Evolutionary conservation across 495 filamentous ascomycete species (phyloP).

Genomic region (Penicillium goetzii): DNA sequence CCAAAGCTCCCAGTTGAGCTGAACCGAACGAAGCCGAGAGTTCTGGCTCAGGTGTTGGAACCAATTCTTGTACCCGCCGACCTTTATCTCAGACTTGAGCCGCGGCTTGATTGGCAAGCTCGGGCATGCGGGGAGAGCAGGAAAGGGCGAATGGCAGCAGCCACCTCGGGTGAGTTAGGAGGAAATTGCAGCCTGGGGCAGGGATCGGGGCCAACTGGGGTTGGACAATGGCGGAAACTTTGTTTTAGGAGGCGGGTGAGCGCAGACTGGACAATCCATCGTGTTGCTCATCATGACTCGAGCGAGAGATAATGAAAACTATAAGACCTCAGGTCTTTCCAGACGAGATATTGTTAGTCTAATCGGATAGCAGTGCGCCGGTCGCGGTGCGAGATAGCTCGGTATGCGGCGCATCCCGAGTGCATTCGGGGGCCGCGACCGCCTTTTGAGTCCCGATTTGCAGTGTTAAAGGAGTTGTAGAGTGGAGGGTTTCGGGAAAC

Average conservation of each 20-base stretch:
- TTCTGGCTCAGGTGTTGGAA: neutral
- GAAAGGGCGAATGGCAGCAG: neutral
- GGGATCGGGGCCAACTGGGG: constrained; percentile 2
- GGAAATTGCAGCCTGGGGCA: neutral
- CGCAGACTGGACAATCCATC: constrained; percentile 11
- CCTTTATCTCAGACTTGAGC: constrained; percentile 12
- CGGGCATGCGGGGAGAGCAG: constrained; percentile 14
- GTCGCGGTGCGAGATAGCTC: constrained; percentile 23
- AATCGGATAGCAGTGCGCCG: constrained; percentile 1
- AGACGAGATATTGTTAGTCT: constrained; percentile 16
- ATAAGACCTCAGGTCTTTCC: constrained; percentile 9
- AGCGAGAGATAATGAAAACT: neutral
- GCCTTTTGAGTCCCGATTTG: neutral
- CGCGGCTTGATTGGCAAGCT: constrained; percentile 25
- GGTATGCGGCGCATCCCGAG: constrained; percentile 35
- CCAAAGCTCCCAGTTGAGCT: neutral
- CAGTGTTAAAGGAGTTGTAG: neutral
- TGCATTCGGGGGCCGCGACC: constrained; percentile 4
- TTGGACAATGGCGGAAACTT: neutral
- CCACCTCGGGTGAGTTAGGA: constrained; percentile 28
- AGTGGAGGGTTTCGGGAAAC: constrained; percentile 14
- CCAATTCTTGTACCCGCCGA: neutral
- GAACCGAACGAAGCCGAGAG: constrained; percentile 11
- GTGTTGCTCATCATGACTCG: constrained; percentile 14
- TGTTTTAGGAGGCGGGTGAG: too few species aligned